Percentiles rank a stretch among this genome's conserved stretches.
phyloP scores from a whole-genome alignment of 352 stramenopile species.

The Phytophthora hibernalis region DNA sequence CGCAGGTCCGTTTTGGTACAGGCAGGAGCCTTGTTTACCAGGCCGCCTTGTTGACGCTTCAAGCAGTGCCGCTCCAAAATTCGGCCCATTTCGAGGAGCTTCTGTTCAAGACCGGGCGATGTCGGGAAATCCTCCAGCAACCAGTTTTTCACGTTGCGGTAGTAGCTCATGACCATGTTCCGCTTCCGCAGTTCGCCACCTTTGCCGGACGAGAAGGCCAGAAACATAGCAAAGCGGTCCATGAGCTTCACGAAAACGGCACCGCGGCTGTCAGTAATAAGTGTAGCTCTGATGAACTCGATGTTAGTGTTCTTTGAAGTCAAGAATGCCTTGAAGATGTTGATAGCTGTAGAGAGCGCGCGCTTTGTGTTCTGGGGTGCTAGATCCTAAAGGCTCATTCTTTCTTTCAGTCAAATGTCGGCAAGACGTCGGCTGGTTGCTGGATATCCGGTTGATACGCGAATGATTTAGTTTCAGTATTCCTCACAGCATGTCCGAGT shows the following conservation, averaged over 20 bases:
- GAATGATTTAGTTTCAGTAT: too few species aligned
- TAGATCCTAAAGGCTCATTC: constrained; percentile 4
- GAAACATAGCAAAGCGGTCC: too few species aligned
- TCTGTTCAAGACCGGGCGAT: constrained; percentile 4
- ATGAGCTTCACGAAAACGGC: constrained; percentile 13
- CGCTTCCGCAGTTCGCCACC: neutral
- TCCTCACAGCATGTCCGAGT: too few species aligned
- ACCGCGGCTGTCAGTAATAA: constrained; percentile 4
- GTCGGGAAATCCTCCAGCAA: constrained; percentile 15
- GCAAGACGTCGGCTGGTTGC: too few species aligned
- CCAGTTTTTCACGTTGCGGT: constrained; percentile 25
- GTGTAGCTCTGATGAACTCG: constrained; percentile 13
- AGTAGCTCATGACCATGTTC: constrained; percentile 24
- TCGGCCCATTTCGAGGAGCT: constrained; percentile 15
- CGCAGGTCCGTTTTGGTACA: too few species aligned
- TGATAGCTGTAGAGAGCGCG: constrained; percentile 3
- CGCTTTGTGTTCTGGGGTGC: constrained; percentile 8
- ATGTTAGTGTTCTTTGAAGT: constrained; percentile 11
- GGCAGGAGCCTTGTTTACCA: too few species aligned
- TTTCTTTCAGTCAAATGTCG: too few species aligned
- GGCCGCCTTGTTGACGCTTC: too few species aligned
- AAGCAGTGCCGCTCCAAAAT: constrained; percentile 16
- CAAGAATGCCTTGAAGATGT: constrained; percentile 19
- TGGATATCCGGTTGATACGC: too few species aligned
- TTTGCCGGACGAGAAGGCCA: too few species aligned